Evolutionary conservation across 768 basidiomycete species (phyloP).

Genomic region (Tephrocybe sp.): DNA sequence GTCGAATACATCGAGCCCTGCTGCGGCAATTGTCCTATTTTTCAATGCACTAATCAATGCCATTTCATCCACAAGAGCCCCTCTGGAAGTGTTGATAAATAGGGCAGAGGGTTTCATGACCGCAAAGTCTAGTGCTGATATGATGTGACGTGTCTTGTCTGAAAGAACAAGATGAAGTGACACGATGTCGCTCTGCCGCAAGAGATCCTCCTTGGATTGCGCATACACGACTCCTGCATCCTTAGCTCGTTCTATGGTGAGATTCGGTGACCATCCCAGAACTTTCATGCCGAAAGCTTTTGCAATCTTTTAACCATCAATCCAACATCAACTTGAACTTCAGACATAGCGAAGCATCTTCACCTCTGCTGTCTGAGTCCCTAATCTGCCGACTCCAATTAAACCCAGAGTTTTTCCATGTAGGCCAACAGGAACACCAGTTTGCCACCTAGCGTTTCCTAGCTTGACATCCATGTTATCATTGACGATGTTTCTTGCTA

Average conservation of each 20-base stretch:
- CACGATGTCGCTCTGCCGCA: slow-evolving; percentile 53
- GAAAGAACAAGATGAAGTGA: slow-evolving; percentile 62
- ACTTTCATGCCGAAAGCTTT: slow-evolving; percentile 59
- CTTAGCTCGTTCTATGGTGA: slow-evolving; percentile 55
- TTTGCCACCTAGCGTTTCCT: slow-evolving; percentile 53
- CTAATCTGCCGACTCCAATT: slow-evolving; percentile 60
- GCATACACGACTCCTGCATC: slow-evolving; percentile 48
- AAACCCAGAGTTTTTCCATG: slow-evolving; percentile 56
- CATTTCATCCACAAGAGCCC: slow-evolving; percentile 59
- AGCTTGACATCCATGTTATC: slow-evolving; percentile 49
- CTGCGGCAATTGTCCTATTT: slow-evolving; percentile 49
- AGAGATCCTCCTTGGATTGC: slow-evolving; percentile 49
- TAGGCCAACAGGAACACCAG: slow-evolving; percentile 45
- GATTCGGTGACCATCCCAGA: slow-evolving; percentile 62
- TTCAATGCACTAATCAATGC: slow-evolving; percentile 49
- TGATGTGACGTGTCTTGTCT: slow-evolving; percentile 44
- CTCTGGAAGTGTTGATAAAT: slow-evolving; percentile 66
- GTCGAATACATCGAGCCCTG: slow-evolving; percentile 66
- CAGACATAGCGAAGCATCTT: slow-evolving; percentile 5
- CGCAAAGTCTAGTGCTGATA: slow-evolving; percentile 43
- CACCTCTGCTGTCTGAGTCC: slow-evolving; percentile 48
- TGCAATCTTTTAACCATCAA: slow-evolving; percentile 39
- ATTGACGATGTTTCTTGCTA: slow-evolving; percentile 42
- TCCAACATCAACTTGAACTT: no score
- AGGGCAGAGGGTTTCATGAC: slow-evolving; percentile 57